Percentiles rank a stretch among this genome's conserved stretches.
Conservation (phyloP, 2,329 filamentous ascomycete genomes). For the Ophiostoma australiae region DNA sequence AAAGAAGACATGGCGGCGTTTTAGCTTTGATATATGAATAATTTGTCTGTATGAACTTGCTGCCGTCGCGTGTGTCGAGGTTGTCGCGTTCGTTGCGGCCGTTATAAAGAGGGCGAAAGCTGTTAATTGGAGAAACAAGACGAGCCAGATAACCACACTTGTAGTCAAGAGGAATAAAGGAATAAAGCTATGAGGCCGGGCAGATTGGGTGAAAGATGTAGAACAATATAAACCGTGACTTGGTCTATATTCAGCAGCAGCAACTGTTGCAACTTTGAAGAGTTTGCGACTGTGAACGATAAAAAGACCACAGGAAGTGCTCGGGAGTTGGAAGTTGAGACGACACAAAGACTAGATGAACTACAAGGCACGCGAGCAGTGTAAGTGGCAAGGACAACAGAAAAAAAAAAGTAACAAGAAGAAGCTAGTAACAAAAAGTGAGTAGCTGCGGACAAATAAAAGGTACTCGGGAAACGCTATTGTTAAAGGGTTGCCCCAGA, state of each 20-base stretch:
- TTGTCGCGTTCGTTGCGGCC: background rate
- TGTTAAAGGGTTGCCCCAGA: background rate
- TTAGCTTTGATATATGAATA: background rate
- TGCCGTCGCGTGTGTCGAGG: background rate
- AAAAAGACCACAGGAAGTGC: background rate
- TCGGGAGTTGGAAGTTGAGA: background rate
- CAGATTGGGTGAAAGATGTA: background rate
- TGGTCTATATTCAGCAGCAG: background rate
- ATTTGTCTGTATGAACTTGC: background rate
- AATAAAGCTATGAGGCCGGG: background rate
- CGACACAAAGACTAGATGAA: conserved; percentile 4
- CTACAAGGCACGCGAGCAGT: conserved; percentile 23
- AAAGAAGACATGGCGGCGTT: conserved; percentile 41
- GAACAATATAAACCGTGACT: background rate
- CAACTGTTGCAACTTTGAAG: background rate
- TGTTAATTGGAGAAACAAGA: conserved; percentile 4
- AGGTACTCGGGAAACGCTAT: background rate
- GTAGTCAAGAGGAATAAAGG: background rate
- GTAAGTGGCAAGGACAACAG: conserved; percentile 20
- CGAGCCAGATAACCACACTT: conserved; percentile 8
- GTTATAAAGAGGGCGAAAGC: conserved; percentile 6
- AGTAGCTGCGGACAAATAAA: conserved; percentile 10
- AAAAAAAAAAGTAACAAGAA: background rate
- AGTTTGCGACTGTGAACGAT: background rate
- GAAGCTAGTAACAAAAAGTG: background rate